Percentiles rank a stretch among this genome's conserved stretches.
Evolutionary conservation across 75 land plant species (phyloP).

Genomic region (Pseudotsuga menziesii): DNA sequence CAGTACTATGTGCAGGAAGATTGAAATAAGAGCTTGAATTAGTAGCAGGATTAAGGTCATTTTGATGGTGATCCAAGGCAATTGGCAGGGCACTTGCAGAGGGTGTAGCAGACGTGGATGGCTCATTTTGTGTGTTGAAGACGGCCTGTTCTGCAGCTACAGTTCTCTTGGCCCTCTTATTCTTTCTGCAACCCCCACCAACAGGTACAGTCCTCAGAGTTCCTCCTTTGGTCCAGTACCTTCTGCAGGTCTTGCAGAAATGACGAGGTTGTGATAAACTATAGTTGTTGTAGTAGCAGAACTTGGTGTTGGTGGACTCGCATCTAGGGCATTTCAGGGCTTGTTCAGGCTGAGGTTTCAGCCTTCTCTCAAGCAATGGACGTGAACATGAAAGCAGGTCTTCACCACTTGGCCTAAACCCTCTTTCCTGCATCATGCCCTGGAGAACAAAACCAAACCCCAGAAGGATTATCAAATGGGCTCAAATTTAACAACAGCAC

Average conservation of each 20-base stretch:
- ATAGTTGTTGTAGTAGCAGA: conserved; percentile 18
- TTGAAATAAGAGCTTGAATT: conserved; percentile 2
- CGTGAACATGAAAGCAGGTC: conserved; percentile 8
- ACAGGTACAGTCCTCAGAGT: conserved; percentile 50
- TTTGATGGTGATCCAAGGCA: no score
- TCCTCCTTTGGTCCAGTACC: conserved; percentile 34
- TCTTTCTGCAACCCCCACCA: conserved; percentile 55
- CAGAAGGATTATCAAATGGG: neutral
- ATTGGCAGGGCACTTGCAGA: conserved; percentile 7
- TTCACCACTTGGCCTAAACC: conserved; percentile 3
- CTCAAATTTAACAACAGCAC: neutral
- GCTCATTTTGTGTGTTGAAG: neutral
- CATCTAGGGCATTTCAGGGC: conserved; percentile 17
- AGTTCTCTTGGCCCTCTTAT: conserved; percentile 24
- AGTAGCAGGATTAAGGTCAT: neutral
- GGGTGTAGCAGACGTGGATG: conserved; percentile 1
- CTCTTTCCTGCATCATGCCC: conserved; percentile 11
- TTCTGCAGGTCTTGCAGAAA: conserved; percentile 17
- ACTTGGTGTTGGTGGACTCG: conserved; percentile 15
- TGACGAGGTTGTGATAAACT: conserved; percentile 12
- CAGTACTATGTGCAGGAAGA: neutral
- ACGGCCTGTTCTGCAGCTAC: neutral
- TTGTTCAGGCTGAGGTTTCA: conserved; percentile 10
- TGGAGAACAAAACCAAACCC: neutral
- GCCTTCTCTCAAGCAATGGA: conserved; percentile 12